Evolutionary conservation across 805 yeast species (phyloP).

Genomic region (Nakazawaea ambrosiae): DNA sequence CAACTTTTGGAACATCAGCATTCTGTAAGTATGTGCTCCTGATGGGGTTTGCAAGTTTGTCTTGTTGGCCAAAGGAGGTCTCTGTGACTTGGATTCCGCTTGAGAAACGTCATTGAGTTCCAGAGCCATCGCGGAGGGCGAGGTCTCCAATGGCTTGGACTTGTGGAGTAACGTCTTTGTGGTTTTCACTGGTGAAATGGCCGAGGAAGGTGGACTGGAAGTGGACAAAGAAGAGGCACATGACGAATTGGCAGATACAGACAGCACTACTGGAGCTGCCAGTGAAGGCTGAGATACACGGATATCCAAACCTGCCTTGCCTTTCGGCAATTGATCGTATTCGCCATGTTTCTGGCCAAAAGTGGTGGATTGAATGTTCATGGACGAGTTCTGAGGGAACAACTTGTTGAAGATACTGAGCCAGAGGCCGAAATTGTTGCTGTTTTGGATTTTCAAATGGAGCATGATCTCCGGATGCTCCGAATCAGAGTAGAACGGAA

Average conservation of each 20-base stretch:
- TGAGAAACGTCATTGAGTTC: neutral
- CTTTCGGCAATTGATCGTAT: neutral
- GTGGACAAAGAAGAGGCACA: too few relatives aligned
- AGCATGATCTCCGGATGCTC: conserved; percentile 1
- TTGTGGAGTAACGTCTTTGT: conserved; percentile 1
- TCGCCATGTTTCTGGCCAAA: conserved; percentile 1
- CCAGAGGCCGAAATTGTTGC: neutral
- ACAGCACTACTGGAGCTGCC: too few relatives aligned
- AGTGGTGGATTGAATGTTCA: neutral
- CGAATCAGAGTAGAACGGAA: neutral
- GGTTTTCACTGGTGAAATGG: neutral
- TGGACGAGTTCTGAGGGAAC: neutral
- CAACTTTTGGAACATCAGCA: conserved; percentile 5
- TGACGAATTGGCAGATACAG: too few relatives aligned
- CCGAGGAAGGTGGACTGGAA: neutral
- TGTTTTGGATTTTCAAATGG: neutral
- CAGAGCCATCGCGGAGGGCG: too few relatives aligned
- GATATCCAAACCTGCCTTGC: conserved; percentile 4
- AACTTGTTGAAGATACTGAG: conserved; percentile 1
- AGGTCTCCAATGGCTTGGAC: conserved; percentile 2
- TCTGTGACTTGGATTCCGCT: neutral
- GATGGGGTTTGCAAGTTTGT: conserved; percentile 1
- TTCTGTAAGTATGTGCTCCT: conserved; percentile 3
- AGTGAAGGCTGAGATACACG: too few relatives aligned
- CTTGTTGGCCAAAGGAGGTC: neutral